These are phyloP conservation scores for Forsythia viridissima DNA, from an alignment of 257 asterid species.

Conservation along the genomic window DNA sequence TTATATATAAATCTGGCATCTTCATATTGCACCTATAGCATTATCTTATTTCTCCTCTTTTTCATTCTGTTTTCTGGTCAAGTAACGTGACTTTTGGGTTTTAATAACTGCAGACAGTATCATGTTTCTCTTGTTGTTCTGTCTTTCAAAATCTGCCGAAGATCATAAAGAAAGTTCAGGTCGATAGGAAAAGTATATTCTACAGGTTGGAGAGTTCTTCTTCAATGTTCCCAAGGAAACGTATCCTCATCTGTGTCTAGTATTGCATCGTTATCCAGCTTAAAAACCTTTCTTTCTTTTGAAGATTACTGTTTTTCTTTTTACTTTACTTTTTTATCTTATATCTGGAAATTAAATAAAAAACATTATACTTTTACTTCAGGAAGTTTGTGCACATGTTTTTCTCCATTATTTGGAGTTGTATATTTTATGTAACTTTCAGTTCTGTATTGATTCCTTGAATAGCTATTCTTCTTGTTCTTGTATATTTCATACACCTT, in stretches of 20 bases:
- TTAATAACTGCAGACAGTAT: constrained; percentile 46
- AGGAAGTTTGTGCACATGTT: constrained; percentile 1
- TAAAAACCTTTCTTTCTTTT: background rate
- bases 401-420: background rate
- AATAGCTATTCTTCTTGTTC: constrained; percentile 11
- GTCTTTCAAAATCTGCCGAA: constrained; percentile 43
- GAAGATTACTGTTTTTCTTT: constrained; percentile 1
- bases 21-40: background rate
- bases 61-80: constrained; percentile 8
- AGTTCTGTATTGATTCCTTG: background rate
- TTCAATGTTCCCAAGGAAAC: constrained; percentile 62
- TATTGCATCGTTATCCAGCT: constrained; percentile 21
- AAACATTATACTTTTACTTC: background rate
- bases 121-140: constrained; percentile 59
- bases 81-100: constrained; percentile 11
- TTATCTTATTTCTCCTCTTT: background rate
- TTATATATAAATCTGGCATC: background rate
- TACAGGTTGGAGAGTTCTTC: constrained; percentile 55
- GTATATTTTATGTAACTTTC: background rate
- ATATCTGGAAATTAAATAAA: background rate
- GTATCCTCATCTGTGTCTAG: constrained; percentile 61
- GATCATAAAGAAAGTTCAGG: constrained; percentile 54
- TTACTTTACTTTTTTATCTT: background rate
- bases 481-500: constrained; percentile 6
- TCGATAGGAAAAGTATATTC: constrained; percentile 57